Percentiles rank a stretch among this genome's conserved stretches.
phyloP scores from a whole-genome alignment of 192 early-diverging fungal genomes.

The Backusella tuberculispora region DNA sequence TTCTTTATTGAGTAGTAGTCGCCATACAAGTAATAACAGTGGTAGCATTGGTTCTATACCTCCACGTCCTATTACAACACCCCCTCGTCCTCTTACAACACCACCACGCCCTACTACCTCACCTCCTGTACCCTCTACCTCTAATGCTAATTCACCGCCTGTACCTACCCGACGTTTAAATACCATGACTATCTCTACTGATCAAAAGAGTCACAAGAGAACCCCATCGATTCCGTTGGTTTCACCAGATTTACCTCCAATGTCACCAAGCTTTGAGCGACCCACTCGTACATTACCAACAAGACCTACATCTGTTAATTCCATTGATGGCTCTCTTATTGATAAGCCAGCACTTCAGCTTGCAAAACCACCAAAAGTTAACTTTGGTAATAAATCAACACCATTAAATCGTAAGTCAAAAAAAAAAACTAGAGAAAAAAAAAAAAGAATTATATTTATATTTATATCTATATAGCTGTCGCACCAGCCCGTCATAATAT shows the following conservation, averaged over 20 bases:
- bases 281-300: slow-evolving; percentile 34
- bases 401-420: background rate
- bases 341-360: background rate
- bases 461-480: background rate
- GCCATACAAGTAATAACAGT: background rate
- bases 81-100: background rate
- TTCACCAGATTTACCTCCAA: slow-evolving; percentile 43
- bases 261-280: slow-evolving; percentile 24
- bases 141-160: slow-evolving; percentile 7
- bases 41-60: background rate
- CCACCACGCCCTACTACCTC: slow-evolving; percentile 24
- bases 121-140: slow-evolving; percentile 4
- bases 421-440: background rate
- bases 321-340: background rate
- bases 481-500: background rate
- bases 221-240: slow-evolving; percentile 32
- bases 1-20: slow-evolving; percentile 25
- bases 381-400: slow-evolving; percentile 11
- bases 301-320: slow-evolving; percentile 10
- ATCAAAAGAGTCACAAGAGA: slow-evolving; percentile 16
- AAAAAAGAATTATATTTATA: background rate
- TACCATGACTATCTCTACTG: slow-evolving; percentile 1
- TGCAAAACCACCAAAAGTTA: slow-evolving; percentile 22
- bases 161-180: slow-evolving; percentile 23
- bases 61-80: slow-evolving; percentile 1